Evolutionary conservation across 2,329 filamentous ascomycete genomes (phyloP).

Genomic region (Metarhizium robertsii): DNA sequence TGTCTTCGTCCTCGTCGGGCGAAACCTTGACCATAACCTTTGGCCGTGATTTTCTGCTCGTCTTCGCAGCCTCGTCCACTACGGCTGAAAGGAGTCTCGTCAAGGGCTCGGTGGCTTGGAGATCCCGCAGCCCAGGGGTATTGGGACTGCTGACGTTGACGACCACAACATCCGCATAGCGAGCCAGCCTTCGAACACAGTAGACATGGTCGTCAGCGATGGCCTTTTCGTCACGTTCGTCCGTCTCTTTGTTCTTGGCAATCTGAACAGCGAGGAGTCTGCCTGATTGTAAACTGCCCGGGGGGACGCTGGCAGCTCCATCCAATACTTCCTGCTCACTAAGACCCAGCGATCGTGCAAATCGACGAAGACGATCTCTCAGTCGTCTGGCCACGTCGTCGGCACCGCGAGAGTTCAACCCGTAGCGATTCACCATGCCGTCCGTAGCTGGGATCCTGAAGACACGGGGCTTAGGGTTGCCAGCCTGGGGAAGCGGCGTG

Average conservation of each 20-base stretch:
- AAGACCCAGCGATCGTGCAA: constrained; percentile 62
- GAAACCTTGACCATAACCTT: constrained; percentile 95
- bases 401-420: constrained; percentile 84
- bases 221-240: constrained; percentile 74
- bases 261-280: constrained; percentile 83
- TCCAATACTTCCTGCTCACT: constrained; percentile 67
- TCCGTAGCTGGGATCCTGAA: constrained; percentile 79
- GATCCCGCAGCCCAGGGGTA: constrained; percentile 77
- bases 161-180: constrained; percentile 90
- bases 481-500: constrained; percentile 77
- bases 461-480: constrained; percentile 80
- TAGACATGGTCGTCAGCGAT: constrained; percentile 78
- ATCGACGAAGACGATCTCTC: constrained; percentile 67
- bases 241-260: constrained; percentile 92
- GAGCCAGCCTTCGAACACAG: constrained; percentile 73
- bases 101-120: constrained; percentile 78
- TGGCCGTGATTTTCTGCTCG: constrained; percentile 57
- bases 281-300: constrained; percentile 69
- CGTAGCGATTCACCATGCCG: constrained; percentile 90
- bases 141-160: constrained; percentile 98
- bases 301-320: constrained; percentile 67
- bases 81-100: constrained; percentile 74
- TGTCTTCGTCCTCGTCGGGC: constrained; percentile 81
- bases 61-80: constrained; percentile 63
- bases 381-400: constrained; percentile 76